Base-by-base conservation (phyloP, 1,139 yeast genomes). In the Candida sp. region DNA sequence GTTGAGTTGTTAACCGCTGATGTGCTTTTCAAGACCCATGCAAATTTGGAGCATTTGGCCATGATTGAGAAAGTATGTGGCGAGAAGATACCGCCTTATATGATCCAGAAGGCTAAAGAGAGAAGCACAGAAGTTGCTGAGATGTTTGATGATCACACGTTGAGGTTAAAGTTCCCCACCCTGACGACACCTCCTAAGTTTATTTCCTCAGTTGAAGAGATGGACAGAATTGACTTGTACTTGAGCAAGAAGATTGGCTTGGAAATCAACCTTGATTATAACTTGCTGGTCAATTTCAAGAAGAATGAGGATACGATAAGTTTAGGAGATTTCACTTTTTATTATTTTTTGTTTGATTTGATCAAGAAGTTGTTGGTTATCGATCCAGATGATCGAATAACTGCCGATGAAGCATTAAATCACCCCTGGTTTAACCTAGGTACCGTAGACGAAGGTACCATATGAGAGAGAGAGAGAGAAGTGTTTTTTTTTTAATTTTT, bases 1-100 rank as follows among this genome's bases (percentile, higher is more conserved):
- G 93, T 92, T 9, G 99, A 96, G 69, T 73, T 96, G 48, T 86
- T 90, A 47, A 90, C 96, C 31, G 99, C 99, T n/a, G 97, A 91
- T 61, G 97, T 98, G 0, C 72, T 96, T 32, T 96, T 94, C 69
- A 93, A 90, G 58, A 96, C 98, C 1, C 98, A 94, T 67, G 98
- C 94, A 63, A 93, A 94, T 67, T 74, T 86, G 52, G 98, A 94
- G 68, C 99, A 96, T 70, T 77, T 96, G 66, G 97, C 97, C 12
- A 86, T 96, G 88, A 94, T 96, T 89, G 96, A 94, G 68, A 85
- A 84, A 58, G 83, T 93, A 17, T 73, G 86, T 41, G 85, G 85
- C 23, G 67, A 71, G 44, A 59, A 55, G 26, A 72, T 78, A 34
- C 79, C 76, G 54, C 72, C 69, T 54, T 58, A 63, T 25, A 70